A percentile compares a stretch with the other conserved stretches of the same genome.
These are phyloP conservation scores for Zymoseptoria ardabiliae DNA, from an alignment of 2,329 filamentous ascomycete species.

Conservation along the genomic window DNA sequence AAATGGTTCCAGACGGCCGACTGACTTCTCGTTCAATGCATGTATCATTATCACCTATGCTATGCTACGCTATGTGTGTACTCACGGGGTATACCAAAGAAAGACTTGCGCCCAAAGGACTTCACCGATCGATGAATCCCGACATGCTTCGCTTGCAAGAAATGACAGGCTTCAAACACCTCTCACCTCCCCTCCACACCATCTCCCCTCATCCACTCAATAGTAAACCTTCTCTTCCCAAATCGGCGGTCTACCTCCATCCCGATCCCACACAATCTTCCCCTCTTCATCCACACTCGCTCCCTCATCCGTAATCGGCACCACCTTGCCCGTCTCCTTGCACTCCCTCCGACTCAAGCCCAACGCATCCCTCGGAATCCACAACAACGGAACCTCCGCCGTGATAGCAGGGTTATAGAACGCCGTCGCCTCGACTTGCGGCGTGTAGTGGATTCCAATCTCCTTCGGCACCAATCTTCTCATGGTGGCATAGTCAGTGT, in stretches of 20 bases:
- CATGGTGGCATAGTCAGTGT: slow-evolving; percentile 64
- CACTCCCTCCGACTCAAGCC: slow-evolving; percentile 74
- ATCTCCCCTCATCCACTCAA: slow-evolving; percentile 18
- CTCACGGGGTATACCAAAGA: background rate
- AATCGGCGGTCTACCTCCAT: slow-evolving; percentile 51
- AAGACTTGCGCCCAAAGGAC: background rate
- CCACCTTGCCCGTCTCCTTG: slow-evolving; percentile 60
- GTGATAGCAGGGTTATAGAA: slow-evolving; percentile 67
- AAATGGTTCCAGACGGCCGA: too few relatives aligned
- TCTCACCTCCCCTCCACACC: background rate
- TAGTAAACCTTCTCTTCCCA: slow-evolving; percentile 51
- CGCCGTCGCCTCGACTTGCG: slow-evolving; percentile 57
- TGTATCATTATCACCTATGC: background rate
- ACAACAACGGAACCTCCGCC: slow-evolving; percentile 60
- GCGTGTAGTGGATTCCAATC: slow-evolving; percentile 52
- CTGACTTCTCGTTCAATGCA: too few relatives aligned
- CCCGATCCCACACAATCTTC: slow-evolving; percentile 52
- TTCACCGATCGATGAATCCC: background rate
- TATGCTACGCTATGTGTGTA: background rate
- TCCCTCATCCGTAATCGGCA: slow-evolving; percentile 74
- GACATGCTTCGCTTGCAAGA: background rate
- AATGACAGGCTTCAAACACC: background rate
- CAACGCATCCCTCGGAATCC: slow-evolving; percentile 70
- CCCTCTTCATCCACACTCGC: slow-evolving; percentile 65
- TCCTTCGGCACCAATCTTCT: slow-evolving; percentile 60